Base-by-base conservation (phyloP, 1,139 yeast genomes). In the Blastobotrys apis region DNA sequence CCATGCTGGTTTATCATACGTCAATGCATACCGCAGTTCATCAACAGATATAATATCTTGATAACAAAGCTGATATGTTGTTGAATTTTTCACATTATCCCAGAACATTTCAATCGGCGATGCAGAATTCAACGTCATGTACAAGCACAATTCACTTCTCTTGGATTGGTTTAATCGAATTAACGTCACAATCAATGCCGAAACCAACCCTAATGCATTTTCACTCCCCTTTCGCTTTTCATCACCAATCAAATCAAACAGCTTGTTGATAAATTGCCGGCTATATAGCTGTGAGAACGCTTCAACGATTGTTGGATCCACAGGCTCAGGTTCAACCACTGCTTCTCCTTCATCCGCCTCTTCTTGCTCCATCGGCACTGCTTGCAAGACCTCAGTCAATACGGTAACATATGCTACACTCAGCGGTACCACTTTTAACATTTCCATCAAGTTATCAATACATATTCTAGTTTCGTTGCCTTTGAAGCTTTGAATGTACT, bases 81-180 rank as follows among this genome's bases (percentile, higher is more conserved):
- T 22, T 0, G 60, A 50, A 6, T 36, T 33, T 32, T 50, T 47
- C 34, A 56, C 54, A 2, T 53, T 43, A 3, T 37, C 29, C 62
- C 63, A 59, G 21, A 59, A 49, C 4, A 49, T 35, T 9, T 47
- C 51, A 20, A 58, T 47, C 1, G 58, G 56, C 5, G 64, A 52
- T 6, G 45, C 48, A 6, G 57, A 42, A 2, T 55, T 54, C 9
- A 63, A 45, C 3, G 61, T 51, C 25, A 63, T 41, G 31, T 53
- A 54, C 12, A 63, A 50, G 39, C 58, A 41, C 22, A 63, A 36
- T 12, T 57, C 55, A 19, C 55, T 50, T 17, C 57, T 53, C n/a
- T 50, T 48, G 2, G 44, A 22, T 2, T 63, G 63, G 30, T 37
- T 51, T n/a, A 61, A 37, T 22, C 49, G 39, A 9, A 55, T 49